Percentiles rank a stretch among this genome's conserved stretches.
Evolutionary conservation across 441 rosid genomes (phyloP).

Genomic region (Gossypium gossypioides): DNA sequence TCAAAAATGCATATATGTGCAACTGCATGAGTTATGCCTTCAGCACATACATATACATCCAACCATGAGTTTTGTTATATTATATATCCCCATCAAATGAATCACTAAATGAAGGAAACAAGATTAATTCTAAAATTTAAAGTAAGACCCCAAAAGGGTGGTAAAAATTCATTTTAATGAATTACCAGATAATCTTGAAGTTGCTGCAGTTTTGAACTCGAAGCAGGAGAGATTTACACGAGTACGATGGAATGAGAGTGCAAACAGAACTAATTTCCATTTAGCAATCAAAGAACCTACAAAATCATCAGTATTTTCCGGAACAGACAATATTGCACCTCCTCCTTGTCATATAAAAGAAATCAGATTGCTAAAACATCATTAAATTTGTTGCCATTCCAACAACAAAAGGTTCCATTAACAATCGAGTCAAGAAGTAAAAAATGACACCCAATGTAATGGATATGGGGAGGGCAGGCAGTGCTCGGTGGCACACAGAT

Average conservation of each 20-base stretch:
- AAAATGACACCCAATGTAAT: conserved; percentile 70
- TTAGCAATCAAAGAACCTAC: conserved; percentile 14
- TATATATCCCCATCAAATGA: neutral
- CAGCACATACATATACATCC: neutral
- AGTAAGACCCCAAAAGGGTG: conserved; percentile 11
- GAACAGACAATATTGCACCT: conserved; percentile 5
- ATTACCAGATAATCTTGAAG: conserved; percentile 11
- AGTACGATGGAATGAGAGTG: neutral
- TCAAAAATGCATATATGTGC: neutral
- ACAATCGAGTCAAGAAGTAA: conserved; percentile 80
- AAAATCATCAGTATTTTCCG: conserved; percentile 9
- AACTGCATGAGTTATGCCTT: neutral
- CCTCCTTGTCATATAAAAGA: neutral
- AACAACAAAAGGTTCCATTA: conserved; percentile 88
- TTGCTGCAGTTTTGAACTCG: conserved; percentile 10
- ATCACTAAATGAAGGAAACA: neutral
- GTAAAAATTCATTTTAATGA: conserved; percentile 11
- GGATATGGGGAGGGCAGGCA: conserved; percentile 92
- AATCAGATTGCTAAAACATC: conserved; percentile 49
- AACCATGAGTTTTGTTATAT: neutral
- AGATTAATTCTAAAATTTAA: neutral
- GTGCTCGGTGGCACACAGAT: conserved; percentile 63
- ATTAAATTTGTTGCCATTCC: conserved; percentile 66
- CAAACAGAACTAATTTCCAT: conserved; percentile 11
- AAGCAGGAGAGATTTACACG: conserved; percentile 18